Conservation (phyloP, 2,329 filamentous ascomycete genomes). For the Hymenotorrendiella dingleyae region DNA sequence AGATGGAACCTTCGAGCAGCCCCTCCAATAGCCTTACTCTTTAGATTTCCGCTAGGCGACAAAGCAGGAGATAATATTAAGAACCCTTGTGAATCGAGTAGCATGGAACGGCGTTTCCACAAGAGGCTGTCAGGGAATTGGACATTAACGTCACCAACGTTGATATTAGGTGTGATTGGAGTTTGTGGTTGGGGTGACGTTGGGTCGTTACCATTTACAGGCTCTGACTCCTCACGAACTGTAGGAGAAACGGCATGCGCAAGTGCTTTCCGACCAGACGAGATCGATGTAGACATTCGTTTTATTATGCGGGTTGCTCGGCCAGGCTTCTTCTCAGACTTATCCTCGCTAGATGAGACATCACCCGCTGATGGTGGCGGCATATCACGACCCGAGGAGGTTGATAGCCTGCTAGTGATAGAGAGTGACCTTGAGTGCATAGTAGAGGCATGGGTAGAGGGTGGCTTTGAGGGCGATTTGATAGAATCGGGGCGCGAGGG, state of each 20-base stretch:
- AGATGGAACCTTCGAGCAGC: conserved; percentile 77
- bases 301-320: conserved; percentile 48
- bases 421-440: conserved; percentile 56
- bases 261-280: conserved; percentile 37
- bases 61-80: conserved; percentile 71
- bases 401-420: conserved; percentile 56
- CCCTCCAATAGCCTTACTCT: conserved; percentile 46
- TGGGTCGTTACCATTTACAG: conserved; percentile 28
- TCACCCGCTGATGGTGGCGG: conserved; percentile 34
- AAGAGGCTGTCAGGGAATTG: conserved; percentile 94
- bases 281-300: conserved; percentile 55
- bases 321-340: conserved; percentile 46
- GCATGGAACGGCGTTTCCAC: conserved; percentile 90
- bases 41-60: conserved; percentile 37
- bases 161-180: conserved; percentile 26
- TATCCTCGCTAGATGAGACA: conserved; percentile 40
- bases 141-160: conserved; percentile 78
- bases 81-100: conserved; percentile 77
- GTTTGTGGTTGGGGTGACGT: conserved; percentile 29
- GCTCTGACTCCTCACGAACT: conserved; percentile 34
- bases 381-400: conserved; percentile 29
- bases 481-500: conserved; percentile 38
- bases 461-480: conserved; percentile 42
- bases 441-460: conserved; percentile 35
- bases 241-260: conserved; percentile 31